Base-by-base conservation (phyloP, 139 green algal species). In the Nannochloris sp. region DNA sequence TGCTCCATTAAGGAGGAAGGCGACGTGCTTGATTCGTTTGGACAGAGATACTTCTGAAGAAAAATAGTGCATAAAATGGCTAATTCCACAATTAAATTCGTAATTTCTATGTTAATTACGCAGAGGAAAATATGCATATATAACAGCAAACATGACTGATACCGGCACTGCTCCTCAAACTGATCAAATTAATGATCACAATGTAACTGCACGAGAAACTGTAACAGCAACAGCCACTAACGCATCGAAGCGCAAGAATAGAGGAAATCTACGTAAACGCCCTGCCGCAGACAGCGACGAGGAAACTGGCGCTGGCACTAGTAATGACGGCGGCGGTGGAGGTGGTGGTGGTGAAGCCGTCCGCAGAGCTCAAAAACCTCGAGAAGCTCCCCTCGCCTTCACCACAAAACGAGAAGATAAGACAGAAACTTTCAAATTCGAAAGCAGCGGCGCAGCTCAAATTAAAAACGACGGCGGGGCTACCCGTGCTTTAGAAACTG, bases 251-350 rank as follows among this genome's bases (percentile, higher is more conserved):
- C 32, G 65, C 4, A 76, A 72, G 37, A 73, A 71, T 57, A 45
- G 79, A 1, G 80, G 74, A 37, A 93, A 89, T 61, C 57, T 92
- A 0, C 67, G 86, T 1, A 93, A 92, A 59, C 74, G 83, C 32
- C 9, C 57, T 3, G 53, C 46, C 32, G 70, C 70, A 1, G 75
- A 71, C 1, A 64, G 75, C 2, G 81, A 79, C 12, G 73, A 62
- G 33, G 36, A 67, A 29, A n/a, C n/a, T n/a, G n/a, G n/a, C n/a
- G n/a, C n/a, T n/a, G n/a, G n/a, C n/a, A n/a, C n/a, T n/a, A n/a
- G n/a, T n/a, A n/a, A n/a, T n/a, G n/a, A n/a, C n/a, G n/a, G n/a
- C n/a, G n/a, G n/a, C n/a, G 75, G 14, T 24, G 56, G 44, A 9
- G 64, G 25, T n/a, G 67, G 15, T 48, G 59, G 46, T 45, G 54